Evolutionary conservation across 2,329 filamentous ascomycete species (phyloP).

Genomic region (Sarocladiaceae sp.): DNA sequence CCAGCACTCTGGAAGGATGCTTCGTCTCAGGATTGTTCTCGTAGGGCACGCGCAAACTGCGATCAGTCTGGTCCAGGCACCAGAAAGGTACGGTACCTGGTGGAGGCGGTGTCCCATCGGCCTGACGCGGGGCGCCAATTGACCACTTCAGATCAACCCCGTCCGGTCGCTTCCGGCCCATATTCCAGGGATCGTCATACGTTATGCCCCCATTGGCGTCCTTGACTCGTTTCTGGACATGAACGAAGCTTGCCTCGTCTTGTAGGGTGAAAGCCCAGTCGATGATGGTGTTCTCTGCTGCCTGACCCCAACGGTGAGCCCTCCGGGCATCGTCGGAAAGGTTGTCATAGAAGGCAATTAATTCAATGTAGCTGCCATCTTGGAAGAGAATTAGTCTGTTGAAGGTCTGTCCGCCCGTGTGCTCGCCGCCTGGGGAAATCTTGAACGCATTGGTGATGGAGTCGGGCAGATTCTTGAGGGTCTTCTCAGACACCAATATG

Average conservation of each 20-base stretch:
- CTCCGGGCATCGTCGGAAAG: slow-evolving; percentile 30
- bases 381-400: slow-evolving; percentile 57
- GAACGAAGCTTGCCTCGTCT: slow-evolving; percentile 26
- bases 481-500: slow-evolving; percentile 49
- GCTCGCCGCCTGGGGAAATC: slow-evolving; percentile 52
- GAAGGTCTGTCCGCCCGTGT: slow-evolving; percentile 53
- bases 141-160: slow-evolving; percentile 54
- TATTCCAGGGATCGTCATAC: slow-evolving; percentile 43
- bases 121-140: slow-evolving; percentile 34
- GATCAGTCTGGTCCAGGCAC: slow-evolving; percentile 56
- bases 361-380: slow-evolving; percentile 61
- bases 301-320: slow-evolving; percentile 53
- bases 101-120: slow-evolving; percentile 19
- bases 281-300: slow-evolving; percentile 42
- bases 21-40: slow-evolving; percentile 19
- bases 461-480: slow-evolving; percentile 38
- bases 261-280: slow-evolving; percentile 54
- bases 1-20: slow-evolving; percentile 46
- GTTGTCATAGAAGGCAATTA: slow-evolving; percentile 54
- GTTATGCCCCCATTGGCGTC: slow-evolving; percentile 25
- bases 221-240: slow-evolving; percentile 30
- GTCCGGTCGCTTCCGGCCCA: slow-evolving; percentile 49
- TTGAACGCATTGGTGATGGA: slow-evolving; percentile 50
- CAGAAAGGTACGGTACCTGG: slow-evolving; percentile 56
- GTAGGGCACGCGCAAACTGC: slow-evolving; percentile 49